Evolutionary conservation across 176 grass and related monocot genomes (phyloP), one percentile per base, ranked within the genome.

Genomic region (Puccinellia tenuiflora): DNA sequence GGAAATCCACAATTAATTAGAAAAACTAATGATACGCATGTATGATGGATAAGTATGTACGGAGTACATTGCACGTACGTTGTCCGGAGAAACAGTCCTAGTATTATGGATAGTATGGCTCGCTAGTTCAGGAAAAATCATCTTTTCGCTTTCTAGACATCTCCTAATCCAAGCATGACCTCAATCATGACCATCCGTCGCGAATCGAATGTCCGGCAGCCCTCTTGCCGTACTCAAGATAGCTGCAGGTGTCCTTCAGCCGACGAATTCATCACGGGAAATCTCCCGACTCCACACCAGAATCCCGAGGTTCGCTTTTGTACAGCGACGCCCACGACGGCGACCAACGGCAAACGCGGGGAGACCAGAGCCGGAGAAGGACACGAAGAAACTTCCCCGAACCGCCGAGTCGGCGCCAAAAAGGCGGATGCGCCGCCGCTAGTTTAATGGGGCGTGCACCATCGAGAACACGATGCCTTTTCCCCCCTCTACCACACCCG

Each of bases 301-400:
- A 59, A 20, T 59, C 8, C 25, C 28, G n/a, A 48, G 37, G 29
- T 38, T 38, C 35, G 35, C 75, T 56, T 59, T 68, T 75, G 68
- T 76, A 80, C 73, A 68, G 66, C 67, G 55, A 88, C 6, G 46
- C 47, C 47, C 6, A 21, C 68, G 68, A 89, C 76, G 81, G 68
- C 76, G 68, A 80, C 28, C 37, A 45, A 0, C 51, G 6, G 1
- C 8, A 69, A 68, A 66, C n/a, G 78, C 47, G 60, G 79, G 48
- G 68, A 43, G 43, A 31, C 65, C 12, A 7, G 85, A 15, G 22
- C 78, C 62, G 57, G 20, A 38, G 39, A 6, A 8, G 3, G 45
- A 73, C 50, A 21, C 16, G 81, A 28, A 35, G 70, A 39, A 37
- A 37, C 66, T n/a, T n/a, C n/a, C 34, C 66, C 45, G 56, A 84